Base-by-base conservation (phyloP, 2,329 filamentous ascomycete species). In the Dactylonectria macrodidyma region DNA sequence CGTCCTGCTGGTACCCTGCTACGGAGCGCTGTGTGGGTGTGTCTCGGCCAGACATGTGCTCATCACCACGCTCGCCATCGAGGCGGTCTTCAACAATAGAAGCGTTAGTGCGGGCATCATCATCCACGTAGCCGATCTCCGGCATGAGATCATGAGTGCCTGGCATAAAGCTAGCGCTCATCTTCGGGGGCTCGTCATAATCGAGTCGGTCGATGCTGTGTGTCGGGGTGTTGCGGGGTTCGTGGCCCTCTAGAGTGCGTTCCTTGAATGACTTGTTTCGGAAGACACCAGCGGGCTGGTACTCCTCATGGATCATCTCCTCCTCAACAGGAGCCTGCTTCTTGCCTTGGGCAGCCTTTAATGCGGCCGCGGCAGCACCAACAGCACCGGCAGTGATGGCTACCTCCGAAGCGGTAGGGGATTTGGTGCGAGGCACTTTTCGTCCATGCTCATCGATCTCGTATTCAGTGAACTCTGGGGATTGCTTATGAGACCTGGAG, bases 101-200 rank as follows among this genome's bases (percentile, higher is more conserved):
- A 3, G 94, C 94, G 77, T 97, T 97, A 19, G 95, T 97, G 52
- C 90, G 91, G 16, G 94, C 87, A 68, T 97, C 94, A 44, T 89
- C 87, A 11, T 87, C 84, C 2, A 82, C 73, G 71, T 93, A 92
- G 4, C 92, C 94, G 75, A 93, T 90, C 76, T 95, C 94, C 0
- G 92, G 93, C 84, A 95, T 89, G 5, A 92, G 92, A 73, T 95
- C 86, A 64, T 91, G 82, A 41, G 88, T 82, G 71, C 91, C 87
- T 3, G 94, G 94, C 67, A 95, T 79, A 54, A 91, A 92, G 77
- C 87, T 94, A 50, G 92, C 89, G 47, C 87, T 88, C 85, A 97
- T 84, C 73, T 88, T 87, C 1, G 85, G 84, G 14, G 82, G 78
- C 5, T 87, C 84, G 22, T 88, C 84, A 46, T 85, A 86, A 16